These are phyloP conservation scores for Neurospora africana DNA, from an alignment of 495 filamentous ascomycete species.

Conservation along the genomic window DNA sequence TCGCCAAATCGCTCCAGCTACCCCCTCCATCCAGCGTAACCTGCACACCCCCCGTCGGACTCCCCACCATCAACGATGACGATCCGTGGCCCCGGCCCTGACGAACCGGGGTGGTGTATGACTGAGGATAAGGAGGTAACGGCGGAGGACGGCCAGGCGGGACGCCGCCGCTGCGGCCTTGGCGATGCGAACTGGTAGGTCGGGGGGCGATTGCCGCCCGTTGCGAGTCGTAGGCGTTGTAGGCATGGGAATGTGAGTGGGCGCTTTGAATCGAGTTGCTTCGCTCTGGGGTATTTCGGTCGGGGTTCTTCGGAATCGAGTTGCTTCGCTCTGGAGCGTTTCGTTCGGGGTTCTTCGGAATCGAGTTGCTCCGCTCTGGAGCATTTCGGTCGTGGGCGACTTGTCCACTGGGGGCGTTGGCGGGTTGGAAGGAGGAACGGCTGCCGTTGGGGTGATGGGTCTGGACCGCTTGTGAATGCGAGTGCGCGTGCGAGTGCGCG, in stretches of 20 bases:
- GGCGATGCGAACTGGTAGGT: slow-evolving; percentile 1
- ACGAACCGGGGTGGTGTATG: slow-evolving; percentile 26
- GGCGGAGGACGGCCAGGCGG: slow-evolving; percentile 24
- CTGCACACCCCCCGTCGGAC: slow-evolving; percentile 76
- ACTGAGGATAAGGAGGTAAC: slow-evolving; percentile 39
- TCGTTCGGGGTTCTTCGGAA: too few relatives aligned
- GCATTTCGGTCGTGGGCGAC: not conserved
- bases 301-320: not conserved
- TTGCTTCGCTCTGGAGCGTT: not conserved
- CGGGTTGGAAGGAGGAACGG: not conserved
- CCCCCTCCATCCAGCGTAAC: slow-evolving; percentile 82
- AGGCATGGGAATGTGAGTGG: not conserved
- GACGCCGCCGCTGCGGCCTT: slow-evolving; percentile 1
- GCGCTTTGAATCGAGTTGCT: not conserved
- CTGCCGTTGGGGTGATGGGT: slow-evolving; percentile 6
- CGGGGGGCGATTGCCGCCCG: slow-evolving; percentile 20
- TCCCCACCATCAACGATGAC: slow-evolving; percentile 50
- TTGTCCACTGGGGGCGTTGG: not conserved
- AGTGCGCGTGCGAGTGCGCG: not conserved
- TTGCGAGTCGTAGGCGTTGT: slow-evolving; percentile 15
- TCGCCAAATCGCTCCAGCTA: slow-evolving; percentile 80
- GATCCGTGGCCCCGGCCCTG: slow-evolving; percentile 18
- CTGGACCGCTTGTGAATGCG: slow-evolving; percentile 11
- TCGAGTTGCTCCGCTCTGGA: too few relatives aligned
- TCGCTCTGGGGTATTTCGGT: not conserved